These are phyloP conservation scores for Aspergillus fischeri DNA, from an alignment of 2,329 filamentous ascomycete genomes.

Conservation along the genomic window DNA sequence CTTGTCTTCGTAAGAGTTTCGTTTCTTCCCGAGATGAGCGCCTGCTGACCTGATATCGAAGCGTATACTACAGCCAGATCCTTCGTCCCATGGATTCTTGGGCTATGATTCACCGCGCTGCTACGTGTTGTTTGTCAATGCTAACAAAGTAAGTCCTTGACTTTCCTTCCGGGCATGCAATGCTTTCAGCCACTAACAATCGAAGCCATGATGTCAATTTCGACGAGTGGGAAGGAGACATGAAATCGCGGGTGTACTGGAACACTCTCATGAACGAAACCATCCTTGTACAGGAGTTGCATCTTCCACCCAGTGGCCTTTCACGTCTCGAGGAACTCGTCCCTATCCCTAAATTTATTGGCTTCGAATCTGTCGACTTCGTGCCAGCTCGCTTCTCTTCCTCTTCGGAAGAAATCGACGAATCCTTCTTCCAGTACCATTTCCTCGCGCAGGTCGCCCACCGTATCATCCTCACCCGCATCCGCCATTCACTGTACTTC, in stretches of 20 bases:
- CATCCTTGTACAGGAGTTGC: slow-evolving; percentile 52
- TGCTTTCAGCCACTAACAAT: slow-evolving; percentile 11
- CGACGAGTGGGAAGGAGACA: slow-evolving; percentile 53
- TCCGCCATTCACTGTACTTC: slow-evolving; percentile 49
- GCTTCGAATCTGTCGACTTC: slow-evolving; percentile 37
- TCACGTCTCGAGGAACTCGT: slow-evolving; percentile 50
- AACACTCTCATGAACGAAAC: slow-evolving; percentile 55
- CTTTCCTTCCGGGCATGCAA: not conserved
- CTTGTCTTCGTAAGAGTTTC: slow-evolving; percentile 40
- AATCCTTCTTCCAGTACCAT: slow-evolving; percentile 55
- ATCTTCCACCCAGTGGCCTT: slow-evolving; percentile 49
- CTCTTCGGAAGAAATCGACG: slow-evolving; percentile 41
- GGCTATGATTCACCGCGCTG: slow-evolving; percentile 51
- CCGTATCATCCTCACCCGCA: slow-evolving; percentile 52
- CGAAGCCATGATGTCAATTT: slow-evolving; percentile 39
- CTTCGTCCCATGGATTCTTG: slow-evolving; percentile 53
- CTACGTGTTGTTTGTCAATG: slow-evolving; percentile 47
- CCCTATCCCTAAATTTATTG: slow-evolving; percentile 51
- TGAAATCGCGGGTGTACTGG: slow-evolving; percentile 55
- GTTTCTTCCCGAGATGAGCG: not conserved
- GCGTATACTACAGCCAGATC: slow-evolving; percentile 49
- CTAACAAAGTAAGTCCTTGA: slow-evolving; percentile 39
- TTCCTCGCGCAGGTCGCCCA: slow-evolving; percentile 55
- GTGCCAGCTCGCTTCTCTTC: slow-evolving; percentile 26
- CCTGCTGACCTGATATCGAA: slow-evolving; percentile 15